phyloP scores from a whole-genome alignment of 2,329 filamentous ascomycete species.

The Paraphoma chrysanthemicola region DNA sequence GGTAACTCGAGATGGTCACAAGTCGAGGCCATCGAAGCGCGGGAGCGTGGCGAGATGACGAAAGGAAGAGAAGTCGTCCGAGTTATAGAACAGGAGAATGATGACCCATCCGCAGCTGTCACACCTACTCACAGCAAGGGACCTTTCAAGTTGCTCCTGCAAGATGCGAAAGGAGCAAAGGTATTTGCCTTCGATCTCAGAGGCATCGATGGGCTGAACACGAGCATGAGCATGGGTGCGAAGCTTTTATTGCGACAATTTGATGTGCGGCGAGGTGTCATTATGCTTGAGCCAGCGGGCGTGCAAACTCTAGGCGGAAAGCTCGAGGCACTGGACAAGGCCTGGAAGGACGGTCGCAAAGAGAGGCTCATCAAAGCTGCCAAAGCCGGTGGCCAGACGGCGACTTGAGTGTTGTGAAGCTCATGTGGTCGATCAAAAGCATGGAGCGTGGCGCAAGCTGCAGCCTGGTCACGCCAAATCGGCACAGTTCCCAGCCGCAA shows the following conservation, averaged over 20 bases:
- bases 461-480: too few species aligned
- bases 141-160: slow-evolving; percentile 81
- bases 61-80: slow-evolving; percentile 83
- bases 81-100: slow-evolving; percentile 63
- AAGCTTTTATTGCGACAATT: slow-evolving; percentile 77
- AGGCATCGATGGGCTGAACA: slow-evolving; percentile 68
- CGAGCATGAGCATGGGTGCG: slow-evolving; percentile 76
- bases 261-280: slow-evolving; percentile 74
- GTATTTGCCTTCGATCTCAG: slow-evolving; percentile 76
- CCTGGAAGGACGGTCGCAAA: slow-evolving; percentile 77
- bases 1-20: slow-evolving; percentile 83
- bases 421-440: too few species aligned
- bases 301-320: slow-evolving; percentile 85
- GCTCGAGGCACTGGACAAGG: slow-evolving; percentile 79
- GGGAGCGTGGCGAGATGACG: slow-evolving; percentile 74
- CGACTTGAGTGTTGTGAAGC: not conserved
- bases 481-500: too few species aligned
- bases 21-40: slow-evolving; percentile 78
- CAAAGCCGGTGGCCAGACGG: slow-evolving; percentile 12
- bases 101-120: slow-evolving; percentile 36
- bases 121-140: slow-evolving; percentile 53
- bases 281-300: slow-evolving; percentile 76
- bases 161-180: slow-evolving; percentile 74
- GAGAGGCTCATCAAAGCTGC: slow-evolving; percentile 70
- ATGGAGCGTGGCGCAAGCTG: too few species aligned